Base-by-base conservation (phyloP, 2,329 filamentous ascomycete genomes). In the Colletotrichum eleusines region DNA sequence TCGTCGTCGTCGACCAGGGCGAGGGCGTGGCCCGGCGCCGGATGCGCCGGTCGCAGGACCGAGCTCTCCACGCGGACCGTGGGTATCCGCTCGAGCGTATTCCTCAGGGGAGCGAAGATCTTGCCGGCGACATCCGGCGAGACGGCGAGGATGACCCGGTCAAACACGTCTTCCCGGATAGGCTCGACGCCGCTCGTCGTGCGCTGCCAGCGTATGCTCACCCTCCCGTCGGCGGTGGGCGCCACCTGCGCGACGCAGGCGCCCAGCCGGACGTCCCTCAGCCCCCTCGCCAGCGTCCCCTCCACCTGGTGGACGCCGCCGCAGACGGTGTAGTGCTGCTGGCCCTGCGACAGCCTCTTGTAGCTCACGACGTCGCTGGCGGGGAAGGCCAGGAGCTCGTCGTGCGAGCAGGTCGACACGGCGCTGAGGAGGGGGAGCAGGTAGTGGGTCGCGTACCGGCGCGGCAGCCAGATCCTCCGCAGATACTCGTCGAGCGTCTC, bases 351-450 rank as follows among this genome's bases (percentile, higher is more conserved):
- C 20, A 77, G 77, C 53, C 79, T 81, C 74, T 87, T 86, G 75
- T 89, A 89, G 16, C 81, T 81, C 28, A 84, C 80, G 5, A 89
- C 67, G 64, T 89, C 87, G 54, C 80, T 82, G 1, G 87, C 88
- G 0, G 87, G 87, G 33, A 87, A 89, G 0, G 77, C 76, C 1
- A 88, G 77, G 2, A 89, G 76, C 38, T 83, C 81, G 2, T 80
- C 77, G 64, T 89, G 87, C 0, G 86, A 81, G 73, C 87, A 89
- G 1, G 87, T 89, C 5, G 84, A 83, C 8, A 89, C 85, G 69
- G 83, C 83, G 60, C 86, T 85, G 48, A 90, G 81, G 6, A 89
- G 78, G 0, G 88, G 88, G 0, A 89, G 77, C 9, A 90, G 75
- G 73, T 89, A 89, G 42, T 83, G 81, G 3, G 78, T 76, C 4